Evolutionary conservation across 2,329 filamentous ascomycete species (phyloP), one percentile per base, ranked within the genome.

Genomic region (Arthrobotrys musiformis): DNA sequence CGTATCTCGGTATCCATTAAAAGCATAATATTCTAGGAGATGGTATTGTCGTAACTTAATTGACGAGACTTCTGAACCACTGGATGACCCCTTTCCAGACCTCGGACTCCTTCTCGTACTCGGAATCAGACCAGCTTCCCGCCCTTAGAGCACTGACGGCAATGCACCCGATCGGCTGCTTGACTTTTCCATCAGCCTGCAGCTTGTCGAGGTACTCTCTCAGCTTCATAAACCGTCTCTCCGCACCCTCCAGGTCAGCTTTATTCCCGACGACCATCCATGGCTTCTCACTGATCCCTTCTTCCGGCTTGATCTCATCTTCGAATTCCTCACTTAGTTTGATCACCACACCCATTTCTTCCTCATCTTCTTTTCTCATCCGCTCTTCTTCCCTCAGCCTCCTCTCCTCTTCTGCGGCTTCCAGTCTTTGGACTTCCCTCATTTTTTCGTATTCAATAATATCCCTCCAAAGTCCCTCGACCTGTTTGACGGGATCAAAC

Each of bases 241-340:
- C 88, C 1, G 95, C 97, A 2, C 88, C 88, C 2, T 90, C 89
- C 67, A 97, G 83, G 82, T 98, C 94, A 0, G 93, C 94, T 84
- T 98, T 98, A 19, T 94, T 97, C 0, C 93, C 94, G 48, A 97
- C 90, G 4, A 97, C 94, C 81, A 97, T 95, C 95, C 95, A 99
- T 0, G 95, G 94, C 85, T 99, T 99, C 35, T 89, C 89, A n/a
- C 92, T 92, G 6, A 77, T 66, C 5, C 72, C 64, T 37, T 35
- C 33, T 2, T 66, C 63, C 0, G 50, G 26, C 11, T 50, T 13
- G 40, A 76, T 17, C 22, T 60, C 74, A 44, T 76, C 40, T 33
- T 46, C 13, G 15, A 70, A 46, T 9, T 44, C 61, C 40, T 73
- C 67, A 8, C 22, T 37, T 4, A 70, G 50, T 2, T 54, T 68